Base-by-base conservation (phyloP, 1,284 basidiomycete species). In the Anthracocystis walkeri region DNA sequence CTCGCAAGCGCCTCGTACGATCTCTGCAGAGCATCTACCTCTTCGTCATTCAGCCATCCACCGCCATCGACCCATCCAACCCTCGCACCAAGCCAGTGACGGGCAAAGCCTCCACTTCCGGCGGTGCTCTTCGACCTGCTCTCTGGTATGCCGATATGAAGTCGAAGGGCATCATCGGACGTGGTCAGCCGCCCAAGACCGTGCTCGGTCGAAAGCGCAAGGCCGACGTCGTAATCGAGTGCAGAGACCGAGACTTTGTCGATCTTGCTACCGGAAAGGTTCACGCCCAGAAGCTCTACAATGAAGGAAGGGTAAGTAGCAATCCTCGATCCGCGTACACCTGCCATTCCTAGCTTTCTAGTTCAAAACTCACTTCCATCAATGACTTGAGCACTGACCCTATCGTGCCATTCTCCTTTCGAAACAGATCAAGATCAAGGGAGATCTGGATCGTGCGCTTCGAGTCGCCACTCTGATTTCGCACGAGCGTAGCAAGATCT, bases 401-500 rank as follows among this genome's bases (percentile, higher is more conserved):
- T 11, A 21, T 4, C n/a, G 21, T 8, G 16, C n/a, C 11, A 40
- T 16, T 25, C 7, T 48, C 16, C n/a, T 20, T 35, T 44, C 33
- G 20, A 27, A 18, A 50, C 59, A 77, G 71, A 78, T 83, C 68
- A 79, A 80, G 65, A 75, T 84, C 59, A 62, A 65, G 14, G 82
- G 82, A 25, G 70, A 82, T 58, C 62, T 83, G n/a, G 80, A 83
- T 52, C 60, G 70, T 7, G 79, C 82, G 0, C 63, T 82, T 35
- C 51, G 66, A 38, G 65, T 82, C 41, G 49, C 78, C 21, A 64
- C 66, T 3, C 58, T 84, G 18, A 57, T 84, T 35, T 66, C 65
- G n/a, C 77, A 82, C 58, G 81, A 84, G 66, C 78, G 82, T 11
- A 74, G 75, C 38, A 78, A 80, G 61, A 70, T 84, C 48, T 83